A percentile compares a stretch with the other conserved stretches of the same genome.
phyloP scores from a whole-genome alignment of 805 yeast species.

The Wilhelminamyces savonicus region DNA sequence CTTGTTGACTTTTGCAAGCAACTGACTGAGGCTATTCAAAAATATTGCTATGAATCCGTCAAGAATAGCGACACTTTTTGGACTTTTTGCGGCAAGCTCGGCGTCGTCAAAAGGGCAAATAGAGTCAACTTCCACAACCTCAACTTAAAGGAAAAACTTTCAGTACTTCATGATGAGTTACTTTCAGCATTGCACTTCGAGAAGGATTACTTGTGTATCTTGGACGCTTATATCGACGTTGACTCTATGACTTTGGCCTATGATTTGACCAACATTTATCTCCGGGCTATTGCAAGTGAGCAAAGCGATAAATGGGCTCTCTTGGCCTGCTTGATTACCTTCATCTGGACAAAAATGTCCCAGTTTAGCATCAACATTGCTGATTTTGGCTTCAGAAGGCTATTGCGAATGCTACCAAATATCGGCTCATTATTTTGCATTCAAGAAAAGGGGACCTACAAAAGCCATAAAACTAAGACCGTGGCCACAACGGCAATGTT shows the following conservation, averaged over 20 bases:
- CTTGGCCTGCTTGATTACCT: constrained; percentile 16
- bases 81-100: constrained; percentile 18
- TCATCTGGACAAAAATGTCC: constrained; percentile 8
- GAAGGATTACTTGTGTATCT: constrained; percentile 9
- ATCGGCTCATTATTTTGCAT: too few relatives aligned
- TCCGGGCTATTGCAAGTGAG: constrained; percentile 12
- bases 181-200: constrained; percentile 12
- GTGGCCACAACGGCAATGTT: too few relatives aligned
- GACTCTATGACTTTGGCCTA: constrained; percentile 16
- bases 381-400: constrained; percentile 14
- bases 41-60: constrained; percentile 7
- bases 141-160: constrained; percentile 16
- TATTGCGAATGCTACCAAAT: constrained; percentile 19
- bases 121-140: constrained; percentile 16
- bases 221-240: constrained; percentile 17
- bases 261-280: constrained; percentile 24
- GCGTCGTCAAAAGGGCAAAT: constrained; percentile 18
- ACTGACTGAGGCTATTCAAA: constrained; percentile 17
- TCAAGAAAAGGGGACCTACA: too few relatives aligned
- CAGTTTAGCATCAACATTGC: constrained; percentile 13
- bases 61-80: constrained; percentile 11
- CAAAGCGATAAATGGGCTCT: constrained; percentile 25
- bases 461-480: too few relatives aligned
- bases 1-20: constrained; percentile 26
- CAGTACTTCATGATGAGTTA: constrained; percentile 20